phyloP scores from a whole-genome alignment of 306 rosid genomes.

The Castanospermum australe region DNA sequence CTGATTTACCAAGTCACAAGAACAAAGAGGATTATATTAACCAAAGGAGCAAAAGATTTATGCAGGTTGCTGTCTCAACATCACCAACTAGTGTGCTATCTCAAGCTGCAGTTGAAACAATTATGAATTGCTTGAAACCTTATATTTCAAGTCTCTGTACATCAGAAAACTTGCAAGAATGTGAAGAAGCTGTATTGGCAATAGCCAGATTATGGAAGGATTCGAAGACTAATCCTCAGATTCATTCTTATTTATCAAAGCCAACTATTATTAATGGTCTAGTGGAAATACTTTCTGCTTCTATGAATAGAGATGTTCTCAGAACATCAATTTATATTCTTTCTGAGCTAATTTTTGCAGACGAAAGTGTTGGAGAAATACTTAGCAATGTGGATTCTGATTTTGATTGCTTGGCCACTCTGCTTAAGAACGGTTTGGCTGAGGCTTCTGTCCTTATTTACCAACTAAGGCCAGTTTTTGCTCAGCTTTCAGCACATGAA shows the following conservation, averaged over 20 bases:
- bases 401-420: conserved; percentile 77
- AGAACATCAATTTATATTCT: conserved; percentile 75
- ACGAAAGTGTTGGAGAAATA: conserved; percentile 70
- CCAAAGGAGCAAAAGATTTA: conserved; percentile 64
- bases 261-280: conserved; percentile 75
- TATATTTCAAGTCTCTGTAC: conserved; percentile 69
- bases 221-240: conserved; percentile 66
- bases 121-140: conserved; percentile 67
- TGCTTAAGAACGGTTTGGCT: conserved; percentile 72
- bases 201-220: conserved; percentile 81
- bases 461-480: conserved; percentile 68
- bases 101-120: conserved; percentile 79
- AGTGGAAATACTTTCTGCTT: conserved; percentile 79
- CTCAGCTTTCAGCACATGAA: conserved; percentile 71
- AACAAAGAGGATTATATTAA: conserved; percentile 40
- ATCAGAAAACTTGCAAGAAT: conserved; percentile 70
- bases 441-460: conserved; percentile 85
- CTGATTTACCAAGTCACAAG: conserved; percentile 39
- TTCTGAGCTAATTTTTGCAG: conserved; percentile 61
- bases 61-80: conserved; percentile 37
- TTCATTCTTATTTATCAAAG: conserved; percentile 69
- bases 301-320: conserved; percentile 62
- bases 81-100: conserved; percentile 87
- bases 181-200: conserved; percentile 74
- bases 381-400: conserved; percentile 84